Evolutionary conservation across 345 rosid species (phyloP).

Genomic region (Mangifera indica): DNA sequence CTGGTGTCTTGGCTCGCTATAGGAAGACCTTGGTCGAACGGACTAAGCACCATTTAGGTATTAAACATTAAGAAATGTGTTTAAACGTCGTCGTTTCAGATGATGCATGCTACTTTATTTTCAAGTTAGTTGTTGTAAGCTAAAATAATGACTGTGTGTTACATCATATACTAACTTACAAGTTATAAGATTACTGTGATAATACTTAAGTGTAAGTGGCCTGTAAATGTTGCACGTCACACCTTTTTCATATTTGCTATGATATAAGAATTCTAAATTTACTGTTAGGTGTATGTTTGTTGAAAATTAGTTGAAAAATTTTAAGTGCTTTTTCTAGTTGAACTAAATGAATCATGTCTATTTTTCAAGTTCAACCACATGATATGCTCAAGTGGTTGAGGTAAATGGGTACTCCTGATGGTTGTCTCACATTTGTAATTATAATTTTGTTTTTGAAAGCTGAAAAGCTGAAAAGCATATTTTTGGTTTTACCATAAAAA

Average conservation of each 20-base stretch:
- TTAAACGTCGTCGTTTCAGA: not conserved
- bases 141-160: too few relatives aligned
- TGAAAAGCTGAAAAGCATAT: not conserved
- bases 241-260: too few relatives aligned
- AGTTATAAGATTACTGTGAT: too few relatives aligned
- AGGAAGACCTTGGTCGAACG: slow-evolving; percentile 71
- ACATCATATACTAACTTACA: too few relatives aligned
- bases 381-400: not conserved
- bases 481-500: not conserved
- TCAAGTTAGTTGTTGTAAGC: too few relatives aligned
- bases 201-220: too few relatives aligned
- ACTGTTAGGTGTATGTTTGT: not conserved
- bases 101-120: not conserved
- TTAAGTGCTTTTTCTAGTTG: not conserved
- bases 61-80: too few relatives aligned
- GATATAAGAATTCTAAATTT: not conserved
- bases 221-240: too few relatives aligned
- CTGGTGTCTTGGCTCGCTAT: slow-evolving; percentile 86
- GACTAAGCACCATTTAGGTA: slow-evolving; percentile 83
- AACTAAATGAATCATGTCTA: not conserved
- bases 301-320: too few relatives aligned
- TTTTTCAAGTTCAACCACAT: not conserved
- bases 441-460: not conserved
- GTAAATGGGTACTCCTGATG: not conserved
- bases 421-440: not conserved